Conservation (phyloP, 2,329 filamentous ascomycete species). For the Arthrobotrys sinensis region DNA sequence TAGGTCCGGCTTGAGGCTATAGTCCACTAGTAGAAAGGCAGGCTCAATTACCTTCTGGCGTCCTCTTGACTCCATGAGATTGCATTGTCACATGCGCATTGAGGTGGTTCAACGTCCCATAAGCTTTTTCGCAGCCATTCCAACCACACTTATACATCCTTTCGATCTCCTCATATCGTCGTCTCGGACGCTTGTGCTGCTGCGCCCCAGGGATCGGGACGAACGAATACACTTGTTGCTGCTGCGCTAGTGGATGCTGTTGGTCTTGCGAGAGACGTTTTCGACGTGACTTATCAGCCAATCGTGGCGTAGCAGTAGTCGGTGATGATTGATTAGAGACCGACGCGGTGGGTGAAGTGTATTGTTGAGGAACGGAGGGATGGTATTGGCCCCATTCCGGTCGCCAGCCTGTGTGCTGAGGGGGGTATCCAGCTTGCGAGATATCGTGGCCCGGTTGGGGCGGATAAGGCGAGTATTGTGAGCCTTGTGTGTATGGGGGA, state of each 20-base stretch:
- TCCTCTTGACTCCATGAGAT: conserved; percentile 92
- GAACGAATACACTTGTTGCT: conserved; percentile 92
- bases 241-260: conserved; percentile 68
- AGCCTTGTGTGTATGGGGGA: conserved; percentile 60
- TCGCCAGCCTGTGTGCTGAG: conserved; percentile 56
- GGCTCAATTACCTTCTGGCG: conserved; percentile 86
- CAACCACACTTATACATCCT: conserved; percentile 99
- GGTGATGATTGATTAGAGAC: conserved; percentile 61
- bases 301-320: conserved; percentile 54
- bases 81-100: conserved; percentile 99
- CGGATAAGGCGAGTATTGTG: conserved; percentile 60
- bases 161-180: conserved; percentile 98
- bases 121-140: conserved; percentile 98
- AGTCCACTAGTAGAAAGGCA: conserved; percentile 39
- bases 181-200: conserved; percentile 93
- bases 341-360: conserved; percentile 64
- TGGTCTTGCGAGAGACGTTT: conserved; percentile 62
- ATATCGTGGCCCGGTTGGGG: conserved; percentile 59
- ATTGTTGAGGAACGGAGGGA: conserved; percentile 56
- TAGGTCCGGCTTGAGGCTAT: conserved; percentile 2
- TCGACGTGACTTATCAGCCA: conserved; percentile 57
- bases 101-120: conserved; percentile 95
- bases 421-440: conserved; percentile 55
- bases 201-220: conserved; percentile 97
- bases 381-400: conserved; percentile 62